A percentile compares a stretch with the other conserved stretches of the same genome.
phyloP scores from a whole-genome alignment of 208 protist genomes.

The Trypanosoma brucei region DNA sequence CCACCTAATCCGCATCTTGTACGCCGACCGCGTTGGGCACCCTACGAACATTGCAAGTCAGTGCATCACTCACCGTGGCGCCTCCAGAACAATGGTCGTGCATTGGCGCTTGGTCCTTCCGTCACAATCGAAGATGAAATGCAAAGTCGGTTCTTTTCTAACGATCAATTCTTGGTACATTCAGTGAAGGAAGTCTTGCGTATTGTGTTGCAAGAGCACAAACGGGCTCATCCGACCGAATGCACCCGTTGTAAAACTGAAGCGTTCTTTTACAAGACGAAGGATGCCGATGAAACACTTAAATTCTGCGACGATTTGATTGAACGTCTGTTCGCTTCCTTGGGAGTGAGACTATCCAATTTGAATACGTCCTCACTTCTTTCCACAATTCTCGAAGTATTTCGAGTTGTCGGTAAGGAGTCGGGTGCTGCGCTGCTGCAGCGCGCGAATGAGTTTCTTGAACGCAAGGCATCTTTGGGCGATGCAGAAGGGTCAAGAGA shows the following conservation, averaged over 20 bases:
- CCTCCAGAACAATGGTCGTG: conserved; percentile 57
- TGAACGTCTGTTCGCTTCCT: conserved; percentile 37
- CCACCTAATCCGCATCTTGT: conserved; percentile 86
- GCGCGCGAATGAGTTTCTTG: conserved; percentile 55
- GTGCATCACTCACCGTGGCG: conserved; percentile 81
- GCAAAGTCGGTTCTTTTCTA: conserved; percentile 83
- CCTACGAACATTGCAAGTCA: conserved; percentile 71
- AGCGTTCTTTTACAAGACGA: conserved; percentile 17
- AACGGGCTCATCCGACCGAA: conserved; percentile 28
- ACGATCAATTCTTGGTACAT: conserved; percentile 82
- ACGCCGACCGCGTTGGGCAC: conserved; percentile 60
- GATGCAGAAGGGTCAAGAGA: conserved; percentile 29
- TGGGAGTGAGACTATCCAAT: conserved; percentile 29
- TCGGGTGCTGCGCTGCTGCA: conserved; percentile 34
- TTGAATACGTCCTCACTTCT: conserved; percentile 65
- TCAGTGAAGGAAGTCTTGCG: conserved; percentile 43
- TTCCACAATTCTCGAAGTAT: conserved; percentile 46
- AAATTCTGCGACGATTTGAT: conserved; percentile 50
- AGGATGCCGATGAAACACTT: conserved; percentile 33
- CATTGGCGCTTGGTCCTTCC: conserved; percentile 60
- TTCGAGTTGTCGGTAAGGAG: conserved; percentile 66
- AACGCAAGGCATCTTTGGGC: conserved; percentile 35
- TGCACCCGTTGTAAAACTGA: conserved; percentile 19
- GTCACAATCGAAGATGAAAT: conserved; percentile 62
- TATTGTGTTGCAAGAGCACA: conserved; percentile 39